Evolutionary conservation across 2,329 filamentous ascomycete species (phyloP).

Genomic region (Pyrenochaeta sp.): DNA sequence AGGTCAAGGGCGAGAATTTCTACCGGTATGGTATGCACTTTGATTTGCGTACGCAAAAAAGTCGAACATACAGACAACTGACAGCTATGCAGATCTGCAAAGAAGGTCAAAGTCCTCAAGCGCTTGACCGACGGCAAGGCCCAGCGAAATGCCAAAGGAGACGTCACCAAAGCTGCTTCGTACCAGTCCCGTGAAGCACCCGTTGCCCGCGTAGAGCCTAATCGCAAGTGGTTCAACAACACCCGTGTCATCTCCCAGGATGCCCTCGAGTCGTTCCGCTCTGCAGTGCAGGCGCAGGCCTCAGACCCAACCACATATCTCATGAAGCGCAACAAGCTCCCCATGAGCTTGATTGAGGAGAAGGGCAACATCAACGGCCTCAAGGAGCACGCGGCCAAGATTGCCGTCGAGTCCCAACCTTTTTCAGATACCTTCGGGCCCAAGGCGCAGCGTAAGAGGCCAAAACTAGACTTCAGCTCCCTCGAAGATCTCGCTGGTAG

Average conservation of each 20-base stretch:
- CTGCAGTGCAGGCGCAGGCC: slow-evolving; percentile 89
- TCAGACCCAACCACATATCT: slow-evolving; percentile 92
- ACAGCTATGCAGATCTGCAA: slow-evolving; percentile 64
- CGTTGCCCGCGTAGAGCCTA: slow-evolving; percentile 88
- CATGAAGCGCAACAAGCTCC: slow-evolving; percentile 96
- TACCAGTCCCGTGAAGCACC: slow-evolving; percentile 86
- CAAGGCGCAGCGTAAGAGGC: slow-evolving; percentile 90
- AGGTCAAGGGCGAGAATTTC: slow-evolving; percentile 97
- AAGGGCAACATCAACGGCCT: slow-evolving; percentile 77
- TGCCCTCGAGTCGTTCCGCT: slow-evolving; percentile 83
- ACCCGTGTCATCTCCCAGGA: slow-evolving; percentile 91
- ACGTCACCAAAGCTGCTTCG: slow-evolving; percentile 82
- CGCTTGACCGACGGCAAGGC: slow-evolving; percentile 90
- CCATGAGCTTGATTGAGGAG: slow-evolving; percentile 92
- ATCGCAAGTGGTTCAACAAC: slow-evolving; percentile 98
- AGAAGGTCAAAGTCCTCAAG: slow-evolving; percentile 87
- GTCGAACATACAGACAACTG: not conserved
- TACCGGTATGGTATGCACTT: slow-evolving; percentile 64
- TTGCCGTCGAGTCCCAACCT: slow-evolving; percentile 85
- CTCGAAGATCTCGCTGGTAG: slow-evolving; percentile 82
- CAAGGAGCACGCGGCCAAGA: slow-evolving; percentile 93
- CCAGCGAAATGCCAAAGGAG: slow-evolving; percentile 80
- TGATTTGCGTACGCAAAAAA: too few relatives aligned
- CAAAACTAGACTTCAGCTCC: slow-evolving; percentile 86
- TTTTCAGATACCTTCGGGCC: slow-evolving; percentile 92